Conservation (phyloP, 345 rosid genomes). For the Laguncularia racemosa region DNA sequence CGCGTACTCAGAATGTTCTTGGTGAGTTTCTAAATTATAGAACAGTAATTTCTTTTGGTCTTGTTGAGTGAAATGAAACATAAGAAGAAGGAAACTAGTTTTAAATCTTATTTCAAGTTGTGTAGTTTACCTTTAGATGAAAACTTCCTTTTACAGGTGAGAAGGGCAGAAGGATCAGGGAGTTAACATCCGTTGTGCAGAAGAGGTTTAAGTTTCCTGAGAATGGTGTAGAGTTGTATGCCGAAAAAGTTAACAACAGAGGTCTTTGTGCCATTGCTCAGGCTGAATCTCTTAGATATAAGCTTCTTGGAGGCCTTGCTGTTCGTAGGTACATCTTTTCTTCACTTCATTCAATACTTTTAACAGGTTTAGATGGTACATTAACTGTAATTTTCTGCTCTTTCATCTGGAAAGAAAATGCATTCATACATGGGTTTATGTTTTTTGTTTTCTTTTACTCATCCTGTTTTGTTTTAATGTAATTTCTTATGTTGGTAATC, state of each 20-base stretch:
- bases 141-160: constrained; percentile 11
- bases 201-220: constrained; percentile 18
- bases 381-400: too few relatives aligned
- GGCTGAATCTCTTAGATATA: constrained; percentile 21
- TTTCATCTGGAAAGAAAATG: too few relatives aligned
- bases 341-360: neutral
- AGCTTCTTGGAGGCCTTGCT: constrained; percentile 22
- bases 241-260: constrained; percentile 21
- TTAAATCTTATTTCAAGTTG: neutral
- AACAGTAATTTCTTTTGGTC: neutral
- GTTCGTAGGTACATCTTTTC: constrained; percentile 12
- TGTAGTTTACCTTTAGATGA: neutral
- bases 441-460: too few relatives aligned
- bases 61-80: neutral
- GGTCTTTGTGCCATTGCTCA: constrained; percentile 23
- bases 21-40: neutral
- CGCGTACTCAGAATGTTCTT: constrained; percentile 21
- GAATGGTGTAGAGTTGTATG: constrained; percentile 19
- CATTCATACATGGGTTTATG: too few relatives aligned
- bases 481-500: too few relatives aligned
- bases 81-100: too few relatives aligned
- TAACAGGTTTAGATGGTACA: too few relatives aligned
- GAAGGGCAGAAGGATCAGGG: constrained; percentile 19
- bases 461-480: too few relatives aligned
- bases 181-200: constrained; percentile 19